phyloP scores from a whole-genome alignment of 2,329 filamentous ascomycete genomes.

The Dactylellina sp. region DNA sequence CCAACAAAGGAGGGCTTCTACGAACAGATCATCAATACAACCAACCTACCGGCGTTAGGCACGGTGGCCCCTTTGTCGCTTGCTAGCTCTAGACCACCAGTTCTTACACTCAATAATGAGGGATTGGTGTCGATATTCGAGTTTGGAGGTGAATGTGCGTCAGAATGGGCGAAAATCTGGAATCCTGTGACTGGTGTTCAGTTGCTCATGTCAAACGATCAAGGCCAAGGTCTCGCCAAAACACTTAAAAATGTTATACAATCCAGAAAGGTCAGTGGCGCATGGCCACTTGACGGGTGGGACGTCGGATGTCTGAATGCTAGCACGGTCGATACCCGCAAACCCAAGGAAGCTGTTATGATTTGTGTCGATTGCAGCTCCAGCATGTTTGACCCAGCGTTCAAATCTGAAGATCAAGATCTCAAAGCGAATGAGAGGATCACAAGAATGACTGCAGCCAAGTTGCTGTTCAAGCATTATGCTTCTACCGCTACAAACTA shows the following conservation, averaged over 20 bases:
- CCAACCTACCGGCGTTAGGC: slow-evolving; percentile 37
- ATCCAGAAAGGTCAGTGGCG: slow-evolving; percentile 41
- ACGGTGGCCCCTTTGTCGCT: slow-evolving; percentile 50
- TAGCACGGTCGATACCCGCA: slow-evolving; percentile 52
- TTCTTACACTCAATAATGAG: slow-evolving; percentile 49
- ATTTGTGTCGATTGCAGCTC: slow-evolving; percentile 56
- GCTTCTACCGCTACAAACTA: slow-evolving; percentile 47
- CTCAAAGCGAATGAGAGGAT: slow-evolving; percentile 35
- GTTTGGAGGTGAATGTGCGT: slow-evolving; percentile 52
- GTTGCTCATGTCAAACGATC: slow-evolving; percentile 47
- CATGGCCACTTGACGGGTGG: slow-evolving; percentile 55
- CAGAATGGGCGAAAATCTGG: slow-evolving; percentile 52
- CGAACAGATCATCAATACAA: slow-evolving; percentile 55
- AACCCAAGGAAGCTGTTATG: slow-evolving; percentile 51
- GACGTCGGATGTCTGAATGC: slow-evolving; percentile 53
- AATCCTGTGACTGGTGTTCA: slow-evolving; percentile 46
- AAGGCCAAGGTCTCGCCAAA: slow-evolving; percentile 50
- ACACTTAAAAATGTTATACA: slow-evolving; percentile 48
- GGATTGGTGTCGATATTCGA: slow-evolving; percentile 50
- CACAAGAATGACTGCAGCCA: slow-evolving; percentile 40
- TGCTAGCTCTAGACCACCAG: slow-evolving; percentile 40
- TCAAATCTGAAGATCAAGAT: slow-evolving; percentile 32
- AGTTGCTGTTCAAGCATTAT: slow-evolving; percentile 51
- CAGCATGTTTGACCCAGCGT: slow-evolving; percentile 49
- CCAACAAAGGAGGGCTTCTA: slow-evolving; percentile 53